A percentile compares a stretch with the other conserved stretches of the same genome.
These are phyloP conservation scores for Phytophthora vignae DNA, from an alignment of 352 stramenopile species.

Conservation along the genomic window DNA sequence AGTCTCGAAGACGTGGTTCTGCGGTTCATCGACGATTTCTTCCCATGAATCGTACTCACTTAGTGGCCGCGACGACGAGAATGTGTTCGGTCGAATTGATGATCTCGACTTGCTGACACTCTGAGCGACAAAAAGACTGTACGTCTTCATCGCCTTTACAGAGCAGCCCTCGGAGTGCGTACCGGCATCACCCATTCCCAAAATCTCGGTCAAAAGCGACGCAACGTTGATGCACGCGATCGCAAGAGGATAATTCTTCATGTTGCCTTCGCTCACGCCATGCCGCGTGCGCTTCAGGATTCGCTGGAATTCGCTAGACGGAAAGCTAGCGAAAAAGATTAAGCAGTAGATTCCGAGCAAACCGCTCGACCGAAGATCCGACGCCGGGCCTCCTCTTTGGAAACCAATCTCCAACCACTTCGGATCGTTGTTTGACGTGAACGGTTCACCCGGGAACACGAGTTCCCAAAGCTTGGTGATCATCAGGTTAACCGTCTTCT, in stretches of 20 bases:
- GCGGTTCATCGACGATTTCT: conserved; percentile 68
- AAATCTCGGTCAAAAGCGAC: conserved; percentile 72
- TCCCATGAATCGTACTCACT: conserved; percentile 75
- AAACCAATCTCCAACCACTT: conserved; percentile 88
- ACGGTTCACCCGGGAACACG: conserved; percentile 67
- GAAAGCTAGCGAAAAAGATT: conserved; percentile 83
- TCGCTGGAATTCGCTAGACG: conserved; percentile 67
- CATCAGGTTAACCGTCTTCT: conserved; percentile 83
- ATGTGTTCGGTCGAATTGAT: conserved; percentile 32
- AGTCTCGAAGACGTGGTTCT: conserved; percentile 88
- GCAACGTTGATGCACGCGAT: conserved; percentile 90
- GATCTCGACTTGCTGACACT: conserved; percentile 41
- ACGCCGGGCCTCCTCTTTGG: conserved; percentile 81
- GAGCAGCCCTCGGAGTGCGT: conserved; percentile 80
- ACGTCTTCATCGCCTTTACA: conserved; percentile 78
- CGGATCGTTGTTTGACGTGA: conserved; percentile 75
- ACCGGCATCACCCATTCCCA: conserved; percentile 82
- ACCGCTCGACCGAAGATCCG: conserved; percentile 82
- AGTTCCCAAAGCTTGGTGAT: conserved; percentile 75
- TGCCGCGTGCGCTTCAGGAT: conserved; percentile 81
- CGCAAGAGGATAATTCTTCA: conserved; percentile 91
- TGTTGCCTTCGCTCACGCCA: conserved; percentile 87
- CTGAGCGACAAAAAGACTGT: conserved; percentile 72
- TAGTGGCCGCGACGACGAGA: conserved; percentile 40
- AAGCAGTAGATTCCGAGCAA: conserved; percentile 87